Evolutionary conservation across 2,329 filamentous ascomycete species (phyloP).

Genomic region (Balansia obtecta): DNA sequence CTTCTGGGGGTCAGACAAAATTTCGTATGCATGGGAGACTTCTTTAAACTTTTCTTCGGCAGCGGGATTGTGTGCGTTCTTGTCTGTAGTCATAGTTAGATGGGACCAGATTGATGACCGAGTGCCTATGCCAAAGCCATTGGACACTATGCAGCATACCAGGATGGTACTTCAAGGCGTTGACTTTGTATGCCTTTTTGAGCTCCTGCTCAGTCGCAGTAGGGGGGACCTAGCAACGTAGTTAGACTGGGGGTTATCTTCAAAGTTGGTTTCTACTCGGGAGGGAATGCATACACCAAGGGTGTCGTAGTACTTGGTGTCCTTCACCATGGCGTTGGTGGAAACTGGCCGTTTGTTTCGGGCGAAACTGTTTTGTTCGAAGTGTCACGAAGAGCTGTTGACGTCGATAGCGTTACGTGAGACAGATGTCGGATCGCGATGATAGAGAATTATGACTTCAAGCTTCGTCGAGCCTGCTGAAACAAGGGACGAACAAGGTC

Average conservation of each 20-base stretch:
- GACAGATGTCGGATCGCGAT: not conserved
- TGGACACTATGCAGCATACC: constrained; percentile 38
- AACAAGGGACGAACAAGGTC: not conserved
- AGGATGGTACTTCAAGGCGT: constrained; percentile 74
- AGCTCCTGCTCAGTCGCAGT: constrained; percentile 74
- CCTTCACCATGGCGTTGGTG: constrained; percentile 55
- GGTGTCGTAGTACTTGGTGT: constrained; percentile 67
- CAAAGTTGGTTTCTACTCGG: not conserved
- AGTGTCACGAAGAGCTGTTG: constrained; percentile 1
- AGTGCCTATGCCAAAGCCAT: constrained; percentile 7
- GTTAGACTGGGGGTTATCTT: not conserved
- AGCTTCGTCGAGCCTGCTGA: not conserved
- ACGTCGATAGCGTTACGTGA: constrained; percentile 2
- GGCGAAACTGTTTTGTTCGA: not conserved
- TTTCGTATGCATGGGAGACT: constrained; percentile 88
- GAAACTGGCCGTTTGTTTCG: constrained; percentile 5
- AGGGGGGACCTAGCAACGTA: constrained; percentile 51
- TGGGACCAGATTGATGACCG: not conserved
- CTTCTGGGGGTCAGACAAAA: constrained; percentile 86
- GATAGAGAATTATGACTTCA: not conserved
- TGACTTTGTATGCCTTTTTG: constrained; percentile 81
- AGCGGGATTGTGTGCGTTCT: constrained; percentile 87
- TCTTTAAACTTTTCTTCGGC: constrained; percentile 99
- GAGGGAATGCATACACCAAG: constrained; percentile 51
- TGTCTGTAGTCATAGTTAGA: constrained; percentile 46